phyloP scores from a whole-genome alignment of 306 rosid species.

The Glycine tomentella region DNA sequence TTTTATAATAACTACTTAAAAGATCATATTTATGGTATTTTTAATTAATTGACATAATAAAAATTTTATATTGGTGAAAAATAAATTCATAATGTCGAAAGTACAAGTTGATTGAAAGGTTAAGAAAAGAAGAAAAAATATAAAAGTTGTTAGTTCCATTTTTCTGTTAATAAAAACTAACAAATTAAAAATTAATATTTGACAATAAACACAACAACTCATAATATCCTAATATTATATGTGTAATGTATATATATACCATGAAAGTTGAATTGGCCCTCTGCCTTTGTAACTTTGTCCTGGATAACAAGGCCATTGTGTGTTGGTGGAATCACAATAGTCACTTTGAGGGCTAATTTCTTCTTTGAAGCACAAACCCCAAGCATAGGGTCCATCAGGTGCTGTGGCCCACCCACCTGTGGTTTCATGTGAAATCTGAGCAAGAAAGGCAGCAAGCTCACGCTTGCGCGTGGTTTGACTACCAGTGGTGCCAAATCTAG shows the following conservation, averaged over 20 bases:
- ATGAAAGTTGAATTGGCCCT: constrained; percentile 85
- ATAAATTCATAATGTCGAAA: no score
- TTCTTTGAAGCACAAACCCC: constrained; percentile 86
- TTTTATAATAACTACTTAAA: background rate
- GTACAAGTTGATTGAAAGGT: no score
- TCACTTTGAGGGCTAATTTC: constrained; percentile 67
- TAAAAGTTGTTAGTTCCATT: no score
- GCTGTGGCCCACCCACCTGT: constrained; percentile 92
- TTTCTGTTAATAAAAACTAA: no score
- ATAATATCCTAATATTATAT: background rate
- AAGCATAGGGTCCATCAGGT: constrained; percentile 84
- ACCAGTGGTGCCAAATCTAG: constrained; percentile 65
- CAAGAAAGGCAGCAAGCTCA: constrained; percentile 88
- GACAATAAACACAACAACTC: no score
- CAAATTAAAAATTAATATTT: no score
- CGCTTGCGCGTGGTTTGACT: constrained; percentile 62
- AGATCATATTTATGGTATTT: background rate
- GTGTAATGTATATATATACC: constrained; percentile 42
- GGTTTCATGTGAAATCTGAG: constrained; percentile 91
- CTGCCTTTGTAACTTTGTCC: constrained; percentile 75
- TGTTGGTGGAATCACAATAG: constrained; percentile 62
- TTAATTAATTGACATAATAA: background rate
- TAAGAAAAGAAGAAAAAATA: no score
- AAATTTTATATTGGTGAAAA: no score
- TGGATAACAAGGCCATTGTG: constrained; percentile 71